phyloP scores from a whole-genome alignment of 345 rosid species.

The Brassica nigra region DNA sequence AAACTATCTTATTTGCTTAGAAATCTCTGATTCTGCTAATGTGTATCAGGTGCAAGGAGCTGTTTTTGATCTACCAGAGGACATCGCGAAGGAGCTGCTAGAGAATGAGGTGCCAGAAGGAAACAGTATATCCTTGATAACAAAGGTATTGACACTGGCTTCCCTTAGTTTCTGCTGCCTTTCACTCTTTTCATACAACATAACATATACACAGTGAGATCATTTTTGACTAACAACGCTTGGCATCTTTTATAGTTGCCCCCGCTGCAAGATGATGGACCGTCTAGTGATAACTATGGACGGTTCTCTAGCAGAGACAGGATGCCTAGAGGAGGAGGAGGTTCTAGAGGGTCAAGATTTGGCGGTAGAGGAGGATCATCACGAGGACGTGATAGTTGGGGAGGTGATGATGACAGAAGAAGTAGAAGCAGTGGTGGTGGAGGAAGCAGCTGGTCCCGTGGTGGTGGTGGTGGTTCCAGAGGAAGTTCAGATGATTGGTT shows the following conservation, averaged over 20 bases:
- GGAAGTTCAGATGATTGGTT: conserved; percentile 2
- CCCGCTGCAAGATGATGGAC: background rate
- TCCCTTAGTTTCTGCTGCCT: background rate
- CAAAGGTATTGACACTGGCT: background rate
- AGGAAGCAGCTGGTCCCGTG: conserved; percentile 3
- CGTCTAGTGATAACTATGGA: conserved; percentile 1
- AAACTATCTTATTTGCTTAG: background rate
- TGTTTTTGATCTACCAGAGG: background rate
- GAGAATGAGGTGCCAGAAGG: conserved; percentile 1
- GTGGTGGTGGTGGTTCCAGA: conserved; percentile 5
- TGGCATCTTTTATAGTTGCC: background rate
- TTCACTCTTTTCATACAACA: background rate
- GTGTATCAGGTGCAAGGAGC: background rate
- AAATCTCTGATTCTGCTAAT: background rate
- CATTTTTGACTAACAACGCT: background rate
- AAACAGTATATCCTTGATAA: background rate
- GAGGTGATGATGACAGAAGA: conserved; percentile 7
- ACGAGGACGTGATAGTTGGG: conserved; percentile 8
- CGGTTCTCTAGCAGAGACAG: conserved; percentile 6
- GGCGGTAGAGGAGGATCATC: conserved; percentile 5
- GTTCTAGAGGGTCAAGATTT: background rate
- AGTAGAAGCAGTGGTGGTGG: conserved; percentile 4
- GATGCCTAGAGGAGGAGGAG: conserved; percentile 9
- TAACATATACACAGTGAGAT: background rate
- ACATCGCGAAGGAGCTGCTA: background rate